Evolutionary conservation across 2,329 filamentous ascomycete genomes (phyloP), one percentile per base, ranked within the genome.

Genomic region (Ceratocystis eucalypticola): DNA sequence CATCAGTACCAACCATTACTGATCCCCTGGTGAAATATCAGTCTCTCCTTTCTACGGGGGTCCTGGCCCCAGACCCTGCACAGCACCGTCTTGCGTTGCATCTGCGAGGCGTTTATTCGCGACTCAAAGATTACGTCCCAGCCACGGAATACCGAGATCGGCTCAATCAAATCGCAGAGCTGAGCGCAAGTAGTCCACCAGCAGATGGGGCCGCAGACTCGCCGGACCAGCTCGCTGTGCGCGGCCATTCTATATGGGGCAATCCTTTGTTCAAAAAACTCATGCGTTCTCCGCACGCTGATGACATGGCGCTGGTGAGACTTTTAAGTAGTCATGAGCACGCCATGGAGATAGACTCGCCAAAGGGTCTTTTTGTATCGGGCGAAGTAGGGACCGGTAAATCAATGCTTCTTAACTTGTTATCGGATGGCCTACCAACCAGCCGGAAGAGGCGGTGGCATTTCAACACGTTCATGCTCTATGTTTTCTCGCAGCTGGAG

Each of bases 401-500:
- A 74, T 88, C 85, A 4, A 91, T 94, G 88, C 80, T 94, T n/a
- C 80, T 92, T 15, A 89, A 93, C 71, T 77, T 94, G 0, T 83
- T 94, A n/a, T 88, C 88, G 15, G 86, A 91, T 64, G 88, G 87
- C 63, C 76, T 94, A 3, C 89, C 89, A 1, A 91, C 84, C 17
- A 77, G 80, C 57, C 86, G 85, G 71, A 93, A 93, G 77, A 80
- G 82, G 70, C 79, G 88, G 68, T 91, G 87, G 85, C 89, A 93
- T 72, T 94, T 91, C 75, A 91, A 90, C 73, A 91, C 88, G 0
- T 94, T 94, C 71, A 94, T 94, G 88, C 78, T 93, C 7, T 86
- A 92, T 70, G 85, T 84, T 0, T 80, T 92, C 61, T 86, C 88
- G 0, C 85, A 86, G 63, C 78, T 94, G 0, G 89, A 93, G 71